These are phyloP conservation scores for Venturia nashicola DNA, from an alignment of 2,329 filamentous ascomycete species.

Conservation along the genomic window DNA sequence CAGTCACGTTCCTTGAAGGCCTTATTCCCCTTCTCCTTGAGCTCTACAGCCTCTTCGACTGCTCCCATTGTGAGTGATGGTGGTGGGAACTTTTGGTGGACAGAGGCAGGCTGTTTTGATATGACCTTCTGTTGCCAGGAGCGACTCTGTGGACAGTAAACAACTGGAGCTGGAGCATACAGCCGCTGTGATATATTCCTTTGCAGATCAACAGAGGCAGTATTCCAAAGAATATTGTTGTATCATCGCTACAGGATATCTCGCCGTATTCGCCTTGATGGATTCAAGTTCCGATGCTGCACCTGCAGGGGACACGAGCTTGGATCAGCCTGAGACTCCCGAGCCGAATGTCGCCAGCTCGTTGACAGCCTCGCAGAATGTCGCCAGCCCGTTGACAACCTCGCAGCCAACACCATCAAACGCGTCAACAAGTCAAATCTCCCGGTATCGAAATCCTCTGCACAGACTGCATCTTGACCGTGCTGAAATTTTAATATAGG, in stretches of 20 bases:
- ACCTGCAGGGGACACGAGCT: neutral
- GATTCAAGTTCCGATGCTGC: neutral
- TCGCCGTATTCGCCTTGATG: neutral
- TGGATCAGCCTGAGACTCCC: neutral
- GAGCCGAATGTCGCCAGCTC: neutral
- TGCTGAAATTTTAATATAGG: neutral
- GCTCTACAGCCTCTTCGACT: constrained; percentile 59
- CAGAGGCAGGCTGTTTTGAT: neutral
- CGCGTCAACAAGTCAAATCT: neutral
- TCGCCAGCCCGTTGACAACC: neutral
- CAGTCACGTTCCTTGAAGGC: constrained; percentile 84
- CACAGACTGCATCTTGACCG: neutral
- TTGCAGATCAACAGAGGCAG: neutral
- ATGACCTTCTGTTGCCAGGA: neutral
- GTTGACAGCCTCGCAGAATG: neutral
- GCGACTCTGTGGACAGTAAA: neutral
- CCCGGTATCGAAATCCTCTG: neutral
- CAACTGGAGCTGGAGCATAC: neutral
- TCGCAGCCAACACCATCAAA: neutral
- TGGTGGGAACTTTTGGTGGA: neutral
- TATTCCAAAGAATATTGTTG: neutral
- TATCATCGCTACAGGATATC: neutral
- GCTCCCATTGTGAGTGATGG: constrained; percentile 21
- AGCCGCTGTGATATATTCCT: neutral
- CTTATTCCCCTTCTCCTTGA: constrained; percentile 92